Percentiles rank a stretch among this genome's conserved stretches.
Evolutionary conservation across 345 rosid species (phyloP).

Genomic region (Acer yangbiense): DNA sequence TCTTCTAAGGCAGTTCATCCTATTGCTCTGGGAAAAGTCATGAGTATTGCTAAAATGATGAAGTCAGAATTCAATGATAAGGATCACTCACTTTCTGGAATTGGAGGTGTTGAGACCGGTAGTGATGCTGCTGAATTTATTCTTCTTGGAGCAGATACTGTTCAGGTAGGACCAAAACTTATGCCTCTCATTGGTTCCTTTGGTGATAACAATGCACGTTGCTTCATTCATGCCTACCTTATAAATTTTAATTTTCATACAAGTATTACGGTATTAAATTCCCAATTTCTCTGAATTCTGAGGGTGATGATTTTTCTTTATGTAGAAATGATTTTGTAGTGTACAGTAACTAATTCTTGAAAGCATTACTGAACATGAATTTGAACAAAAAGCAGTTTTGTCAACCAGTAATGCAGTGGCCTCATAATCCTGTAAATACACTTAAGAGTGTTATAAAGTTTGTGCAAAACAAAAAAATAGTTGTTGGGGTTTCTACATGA

Average conservation of each 20-base stretch:
- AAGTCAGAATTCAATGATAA: slow-evolving; percentile 57
- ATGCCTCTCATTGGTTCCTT: neutral
- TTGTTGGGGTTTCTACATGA: neutral
- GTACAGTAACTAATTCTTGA: neutral
- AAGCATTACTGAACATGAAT: neutral
- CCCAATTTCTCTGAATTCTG: neutral
- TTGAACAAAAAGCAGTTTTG: neutral
- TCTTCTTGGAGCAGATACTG: slow-evolving; percentile 92
- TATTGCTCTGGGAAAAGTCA: slow-evolving; percentile 86
- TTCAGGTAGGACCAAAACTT: slow-evolving; percentile 60
- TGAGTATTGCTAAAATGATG: slow-evolving; percentile 94
- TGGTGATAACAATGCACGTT: neutral
- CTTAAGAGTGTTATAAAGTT: neutral
- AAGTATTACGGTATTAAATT: neutral
- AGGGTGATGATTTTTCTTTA: neutral
- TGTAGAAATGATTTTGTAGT: neutral
- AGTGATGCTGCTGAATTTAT: slow-evolving; percentile 91
- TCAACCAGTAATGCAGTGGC: neutral
- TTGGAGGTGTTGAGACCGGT: slow-evolving; percentile 97
- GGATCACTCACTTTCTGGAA: slow-evolving; percentile 80
- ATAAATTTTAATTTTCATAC: neutral
- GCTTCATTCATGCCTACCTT: neutral
- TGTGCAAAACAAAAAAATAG: neutral
- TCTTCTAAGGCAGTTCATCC: slow-evolving; percentile 96
- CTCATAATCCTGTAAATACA: neutral